phyloP scores from a whole-genome alignment of 1,284 basidiomycete genomes.

The Meripilus lineatus region DNA sequence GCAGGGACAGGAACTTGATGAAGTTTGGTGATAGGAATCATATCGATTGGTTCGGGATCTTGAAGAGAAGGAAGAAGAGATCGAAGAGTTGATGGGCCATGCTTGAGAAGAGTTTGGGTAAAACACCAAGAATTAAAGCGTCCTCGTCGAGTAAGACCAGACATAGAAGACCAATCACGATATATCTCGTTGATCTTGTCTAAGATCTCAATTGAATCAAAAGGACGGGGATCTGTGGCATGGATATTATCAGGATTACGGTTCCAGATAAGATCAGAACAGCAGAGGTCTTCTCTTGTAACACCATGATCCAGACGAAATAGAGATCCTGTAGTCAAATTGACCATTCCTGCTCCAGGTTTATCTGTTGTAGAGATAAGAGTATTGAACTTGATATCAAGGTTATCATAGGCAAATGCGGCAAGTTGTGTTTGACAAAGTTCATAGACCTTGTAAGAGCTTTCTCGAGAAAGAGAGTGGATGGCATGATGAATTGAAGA shows the following conservation, averaged over 20 bases:
- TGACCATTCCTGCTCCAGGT: slow-evolving; percentile 13
- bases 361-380: slow-evolving; percentile 21
- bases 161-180: slow-evolving; percentile 2
- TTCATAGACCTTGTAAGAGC: slow-evolving; percentile 8
- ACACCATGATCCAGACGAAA: slow-evolving; percentile 23
- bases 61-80: slow-evolving; percentile 13
- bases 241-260: slow-evolving; percentile 4
- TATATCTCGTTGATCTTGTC: neutral
- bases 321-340: slow-evolving; percentile 24
- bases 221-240: neutral
- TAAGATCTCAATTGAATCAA: neutral
- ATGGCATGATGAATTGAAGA: slow-evolving; percentile 6
- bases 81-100: slow-evolving; percentile 22
- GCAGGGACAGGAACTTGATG: slow-evolving; percentile 20
- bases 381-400: slow-evolving; percentile 24
- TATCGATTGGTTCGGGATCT: slow-evolving; percentile 26
- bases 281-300: slow-evolving; percentile 22
- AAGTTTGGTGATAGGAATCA: slow-evolving; percentile 24
- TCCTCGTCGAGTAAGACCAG: slow-evolving; percentile 14
- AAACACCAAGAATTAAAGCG: slow-evolving; percentile 26
- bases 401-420: slow-evolving; percentile 28
- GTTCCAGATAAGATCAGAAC: slow-evolving; percentile 27
- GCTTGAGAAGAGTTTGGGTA: slow-evolving; percentile 16
- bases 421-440: slow-evolving; percentile 20
- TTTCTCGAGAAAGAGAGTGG: slow-evolving; percentile 17